Percentiles rank a stretch among this genome's conserved stretches.
phyloP scores from a whole-genome alignment of 1,139 yeast species.

The Magnusiomyces magnusii region DNA sequence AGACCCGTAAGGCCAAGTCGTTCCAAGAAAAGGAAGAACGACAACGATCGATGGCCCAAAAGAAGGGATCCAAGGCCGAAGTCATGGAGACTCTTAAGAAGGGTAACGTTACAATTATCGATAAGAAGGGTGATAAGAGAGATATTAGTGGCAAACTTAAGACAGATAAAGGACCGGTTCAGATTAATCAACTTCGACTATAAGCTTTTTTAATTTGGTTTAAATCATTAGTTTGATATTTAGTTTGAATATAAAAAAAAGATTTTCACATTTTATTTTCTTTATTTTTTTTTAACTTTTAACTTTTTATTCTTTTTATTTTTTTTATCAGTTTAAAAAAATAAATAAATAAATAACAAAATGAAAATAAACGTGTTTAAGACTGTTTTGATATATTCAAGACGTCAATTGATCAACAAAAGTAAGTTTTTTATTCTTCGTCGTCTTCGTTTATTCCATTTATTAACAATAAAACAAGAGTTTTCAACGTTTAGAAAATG shows the following conservation, averaged over 20 bases:
- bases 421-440: no score
- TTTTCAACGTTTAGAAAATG: slow-evolving; percentile 5
- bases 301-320: no score
- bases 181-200: background rate
- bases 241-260: slow-evolving; percentile 3
- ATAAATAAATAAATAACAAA: no score
- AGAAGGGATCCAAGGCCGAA: slow-evolving; percentile 51
- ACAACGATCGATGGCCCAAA: slow-evolving; percentile 33
- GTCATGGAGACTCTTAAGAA: slow-evolving; percentile 66
- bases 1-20: slow-evolving; percentile 66
- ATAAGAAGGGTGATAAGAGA: slow-evolving; percentile 66
- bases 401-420: no score
- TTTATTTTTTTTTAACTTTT: no score
- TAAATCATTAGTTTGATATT: background rate
- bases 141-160: slow-evolving; percentile 65
- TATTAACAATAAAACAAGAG: background rate
- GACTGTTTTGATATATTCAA: no score
- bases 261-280: no score
- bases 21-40: slow-evolving; percentile 37
- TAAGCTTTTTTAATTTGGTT: background rate
- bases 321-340: no score
- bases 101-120: slow-evolving; percentile 74
- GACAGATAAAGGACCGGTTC: slow-evolving; percentile 31
- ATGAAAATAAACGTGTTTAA: no score
- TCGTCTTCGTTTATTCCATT: no score